Conservation (phyloP, 2,329 filamentous ascomycete genomes). For the Xylariaceae sp. region DNA sequence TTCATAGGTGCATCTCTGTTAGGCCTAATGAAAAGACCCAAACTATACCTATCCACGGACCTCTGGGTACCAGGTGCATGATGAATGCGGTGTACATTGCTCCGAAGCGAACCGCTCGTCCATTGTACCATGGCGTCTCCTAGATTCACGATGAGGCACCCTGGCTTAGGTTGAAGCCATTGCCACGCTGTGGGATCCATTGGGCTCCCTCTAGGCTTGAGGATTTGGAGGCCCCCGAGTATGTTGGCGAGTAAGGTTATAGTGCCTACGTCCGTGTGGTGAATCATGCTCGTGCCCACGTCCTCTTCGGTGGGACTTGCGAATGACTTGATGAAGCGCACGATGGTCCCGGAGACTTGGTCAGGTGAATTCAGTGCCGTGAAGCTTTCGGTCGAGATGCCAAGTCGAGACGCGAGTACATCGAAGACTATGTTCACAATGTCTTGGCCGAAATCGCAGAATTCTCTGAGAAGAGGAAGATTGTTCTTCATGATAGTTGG, state of each 20-base stretch:
- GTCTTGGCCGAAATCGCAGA: background rate
- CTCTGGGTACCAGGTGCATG: constrained; percentile 18
- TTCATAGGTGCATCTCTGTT: constrained; percentile 18
- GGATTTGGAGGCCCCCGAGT: constrained; percentile 36
- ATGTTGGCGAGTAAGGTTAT: constrained; percentile 37
- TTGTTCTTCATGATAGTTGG: constrained; percentile 10
- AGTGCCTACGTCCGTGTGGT: constrained; percentile 37
- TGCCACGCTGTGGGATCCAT: constrained; percentile 18
- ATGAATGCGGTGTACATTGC: constrained; percentile 26
- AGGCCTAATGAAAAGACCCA: constrained; percentile 14
- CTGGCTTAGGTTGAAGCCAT: constrained; percentile 23
- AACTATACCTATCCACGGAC: constrained; percentile 22
- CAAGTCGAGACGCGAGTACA: constrained; percentile 22
- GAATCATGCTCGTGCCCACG: constrained; percentile 25
- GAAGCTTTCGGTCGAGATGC: constrained; percentile 25
- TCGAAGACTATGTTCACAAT: background rate
- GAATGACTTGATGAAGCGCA: constrained; percentile 19
- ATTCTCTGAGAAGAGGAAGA: background rate
- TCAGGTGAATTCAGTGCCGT: constrained; percentile 22
- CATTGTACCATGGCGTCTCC: constrained; percentile 23
- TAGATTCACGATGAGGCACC: constrained; percentile 25
- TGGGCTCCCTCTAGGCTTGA: constrained; percentile 19
- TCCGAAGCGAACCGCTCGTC: constrained; percentile 23
- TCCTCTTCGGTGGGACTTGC: constrained; percentile 14
- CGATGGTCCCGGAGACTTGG: constrained; percentile 26